These are phyloP conservation scores for Roridomyces roridus DNA, from an alignment of 768 basidiomycete genomes.

Conservation along the genomic window DNA sequence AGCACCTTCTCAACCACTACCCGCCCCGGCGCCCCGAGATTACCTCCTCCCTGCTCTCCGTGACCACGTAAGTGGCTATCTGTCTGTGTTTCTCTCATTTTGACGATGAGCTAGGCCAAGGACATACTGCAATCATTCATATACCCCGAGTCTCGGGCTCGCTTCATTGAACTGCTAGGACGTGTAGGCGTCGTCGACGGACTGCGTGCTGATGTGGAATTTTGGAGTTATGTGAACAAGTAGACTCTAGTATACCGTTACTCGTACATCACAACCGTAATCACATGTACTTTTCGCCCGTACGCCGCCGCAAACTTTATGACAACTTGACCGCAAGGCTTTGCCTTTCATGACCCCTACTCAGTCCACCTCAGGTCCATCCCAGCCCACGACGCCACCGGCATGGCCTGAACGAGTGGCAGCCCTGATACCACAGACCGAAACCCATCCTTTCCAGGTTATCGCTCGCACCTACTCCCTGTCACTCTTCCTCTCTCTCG, in stretches of 20 bases:
- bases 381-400: too few species aligned
- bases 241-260: too few species aligned
- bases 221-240: constrained; percentile 73
- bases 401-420: too few species aligned
- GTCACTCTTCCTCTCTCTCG: constrained; percentile 68
- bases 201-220: constrained; percentile 56
- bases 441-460: constrained; percentile 57
- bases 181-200: constrained; percentile 50
- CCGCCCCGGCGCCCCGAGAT: constrained; percentile 33
- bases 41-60: constrained; percentile 59
- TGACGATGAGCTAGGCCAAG: constrained; percentile 49
- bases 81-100: not conserved
- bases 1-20: constrained; percentile 20
- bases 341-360: too few species aligned
- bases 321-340: too few species aligned
- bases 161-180: constrained; percentile 62
- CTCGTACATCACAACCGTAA: too few species aligned
- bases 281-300: constrained; percentile 3
- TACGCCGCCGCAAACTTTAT: too few species aligned
- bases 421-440: not conserved
- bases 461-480: constrained; percentile 73
- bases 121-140: constrained; percentile 65
- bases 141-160: constrained; percentile 77
- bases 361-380: too few species aligned
- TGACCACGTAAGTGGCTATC: constrained; percentile 55